Evolutionary conservation across 176 grass and related monocot genomes (phyloP).

Genomic region (Melocanna baccifera): DNA sequence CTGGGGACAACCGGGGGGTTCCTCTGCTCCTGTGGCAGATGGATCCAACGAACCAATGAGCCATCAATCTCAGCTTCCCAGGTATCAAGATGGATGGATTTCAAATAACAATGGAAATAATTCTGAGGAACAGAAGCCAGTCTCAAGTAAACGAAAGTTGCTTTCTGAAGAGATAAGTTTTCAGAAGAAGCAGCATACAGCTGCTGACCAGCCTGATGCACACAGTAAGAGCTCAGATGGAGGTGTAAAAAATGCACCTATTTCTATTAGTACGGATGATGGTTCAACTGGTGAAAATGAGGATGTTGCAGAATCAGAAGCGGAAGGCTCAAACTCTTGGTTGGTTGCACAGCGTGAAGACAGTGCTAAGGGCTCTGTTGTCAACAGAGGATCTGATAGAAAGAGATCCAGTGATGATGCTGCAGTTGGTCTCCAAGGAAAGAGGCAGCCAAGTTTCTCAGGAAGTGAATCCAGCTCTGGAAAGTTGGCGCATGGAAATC

Average conservation of each 20-base stretch:
- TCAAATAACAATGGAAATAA: conserved; percentile 40
- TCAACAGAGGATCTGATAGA: conserved; percentile 50
- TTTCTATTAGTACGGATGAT: conserved; percentile 79
- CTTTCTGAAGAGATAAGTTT: conserved; percentile 56
- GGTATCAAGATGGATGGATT: conserved; percentile 48
- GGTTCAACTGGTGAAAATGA: conserved; percentile 98
- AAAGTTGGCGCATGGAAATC: conserved; percentile 48
- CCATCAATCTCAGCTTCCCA: conserved; percentile 37
- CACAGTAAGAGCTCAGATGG: conserved; percentile 60
- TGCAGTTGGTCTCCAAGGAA: conserved; percentile 59
- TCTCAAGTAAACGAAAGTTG: conserved; percentile 42
- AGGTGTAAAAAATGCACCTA: conserved; percentile 53
- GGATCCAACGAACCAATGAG: conserved; percentile 26
- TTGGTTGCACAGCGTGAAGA: conserved; percentile 70
- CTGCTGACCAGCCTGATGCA: conserved; percentile 49
- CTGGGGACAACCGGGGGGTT: conserved; percentile 53
- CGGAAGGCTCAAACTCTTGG: conserved; percentile 88
- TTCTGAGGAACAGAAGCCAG: conserved; percentile 52
- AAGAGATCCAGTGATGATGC: conserved; percentile 45
- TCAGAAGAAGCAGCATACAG: conserved; percentile 57
- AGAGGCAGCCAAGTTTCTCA: conserved; percentile 55
- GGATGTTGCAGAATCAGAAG: conserved; percentile 83
- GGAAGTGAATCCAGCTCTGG: conserved; percentile 51
- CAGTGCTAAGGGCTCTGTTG: conserved; percentile 51
- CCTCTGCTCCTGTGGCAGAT: conserved; percentile 21